Base-by-base conservation (phyloP, 2,329 filamentous ascomycete genomes). In the Fusarium sp. region DNA sequence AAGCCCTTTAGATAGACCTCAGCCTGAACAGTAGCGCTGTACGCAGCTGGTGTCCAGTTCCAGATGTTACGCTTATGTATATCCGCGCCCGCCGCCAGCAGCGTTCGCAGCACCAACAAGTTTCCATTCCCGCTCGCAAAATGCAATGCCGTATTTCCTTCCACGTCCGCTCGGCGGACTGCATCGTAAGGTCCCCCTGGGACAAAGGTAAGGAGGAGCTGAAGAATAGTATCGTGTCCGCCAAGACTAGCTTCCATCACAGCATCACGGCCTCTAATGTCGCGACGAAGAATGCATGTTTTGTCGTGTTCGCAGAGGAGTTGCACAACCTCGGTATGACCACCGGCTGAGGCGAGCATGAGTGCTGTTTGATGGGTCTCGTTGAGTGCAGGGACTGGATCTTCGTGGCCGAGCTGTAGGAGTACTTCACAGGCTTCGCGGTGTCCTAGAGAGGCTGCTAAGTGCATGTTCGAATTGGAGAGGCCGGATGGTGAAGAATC, bases 81-180 rank as follows among this genome's bases (percentile, higher is more conserved):
- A 74, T 95, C 91, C 1, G 94, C 93, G 16, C 94, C 94, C 2
- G 93, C 93, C 7, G 92, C 91, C 18, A 97, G 86, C 59, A 97
- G 85, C 39, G 94, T 92, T 47, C 94, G 87, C 61, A 97, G 83
- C 1, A 93, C 92, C 60, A 95, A 90, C 50, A 97, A 82, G 75
- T 95, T 92, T 3, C 94, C 94, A 77, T 93, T 93, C 50, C 92
- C 92, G 77, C 91, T 94, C 18, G 95, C 95, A 83, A 96, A 95
- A 82, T 97, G 94, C 47, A 97, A 85, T 1, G 94, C 93, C 6
- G 94, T 97, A 79, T 97, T 96, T n/a, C 94, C 94, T 65, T 92
- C 88, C 3, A 86, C 77, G 78, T 97, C 94, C 8, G 86, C 85
- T 35, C 86, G 84, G 50, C 85, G 85, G 12, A 93, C 86, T 7